Evolutionary conservation across 2,329 filamentous ascomycete genomes (phyloP), one percentile per base, ranked within the genome.

Genomic region (Plectosphaerella plurivora): DNA sequence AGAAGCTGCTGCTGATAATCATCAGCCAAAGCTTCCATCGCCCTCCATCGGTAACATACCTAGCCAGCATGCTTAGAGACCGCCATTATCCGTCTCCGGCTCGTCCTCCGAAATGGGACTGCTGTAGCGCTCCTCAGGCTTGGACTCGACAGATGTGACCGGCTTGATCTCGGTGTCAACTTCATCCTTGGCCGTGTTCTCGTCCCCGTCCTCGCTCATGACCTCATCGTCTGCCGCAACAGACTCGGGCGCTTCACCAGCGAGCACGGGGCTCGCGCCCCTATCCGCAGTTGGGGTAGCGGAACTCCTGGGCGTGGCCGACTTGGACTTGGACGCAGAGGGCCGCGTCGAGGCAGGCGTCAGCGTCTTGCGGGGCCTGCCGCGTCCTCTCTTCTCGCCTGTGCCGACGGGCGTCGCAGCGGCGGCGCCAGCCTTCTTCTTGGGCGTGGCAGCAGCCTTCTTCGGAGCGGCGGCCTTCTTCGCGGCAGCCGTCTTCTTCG

Each of bases 281-380:
- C 28, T 33, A 8, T 59, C 49, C 47, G 55, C 39, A 7, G 48
- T 28, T 6, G 33, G 44, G 14, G 54, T n/a, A 20, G 22, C 22
- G 28, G 36, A 39, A 22, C 45, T 49, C 46, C 51, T 49, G 57
- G 28, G 28, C 8, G 28, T 33, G 3, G 20, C 33, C 47, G 15
- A 35, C 28, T n/a, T 47, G 25, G 28, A 12, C 42, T 22, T 22
- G 45, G 25, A 16, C 50, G 24, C 47, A 14, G 45, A 11, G 15
- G 53, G 42, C 3, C 35, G 28, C 9, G 59, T 56, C 41, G 55
- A 56, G 16, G 58, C 50, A 33, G 53, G 49, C 10, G 60, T 51
- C 35, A 60, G 62, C 44, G 53, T 54, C 55, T 65, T 68, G 56
- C 61, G 62, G 47, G 68, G 68, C 35, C 65, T 56, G 22, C 65